These are phyloP conservation scores for Phoenix dactylifera DNA, from an alignment of 176 grass and related monocot species.

Conservation along the genomic window DNA sequence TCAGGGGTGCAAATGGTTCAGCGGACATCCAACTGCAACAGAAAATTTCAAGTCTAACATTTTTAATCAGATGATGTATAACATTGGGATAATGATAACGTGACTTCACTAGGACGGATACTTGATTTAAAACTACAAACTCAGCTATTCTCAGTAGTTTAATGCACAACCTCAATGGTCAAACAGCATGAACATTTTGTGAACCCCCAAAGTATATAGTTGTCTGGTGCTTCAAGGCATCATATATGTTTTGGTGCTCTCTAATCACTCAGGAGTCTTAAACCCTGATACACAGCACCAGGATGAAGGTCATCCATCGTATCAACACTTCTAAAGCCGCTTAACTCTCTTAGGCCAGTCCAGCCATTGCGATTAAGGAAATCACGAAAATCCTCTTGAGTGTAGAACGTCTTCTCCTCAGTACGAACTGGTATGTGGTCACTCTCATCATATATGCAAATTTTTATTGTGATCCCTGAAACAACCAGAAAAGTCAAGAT, in stretches of 20 bases:
- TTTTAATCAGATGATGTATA: too few species aligned
- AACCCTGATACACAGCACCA: slow-evolving; percentile 56
- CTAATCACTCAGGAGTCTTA: slow-evolving; percentile 43
- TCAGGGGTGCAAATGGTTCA: too few species aligned
- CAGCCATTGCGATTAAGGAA: slow-evolving; percentile 58
- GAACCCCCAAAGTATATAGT: too few species aligned
- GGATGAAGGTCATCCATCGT: slow-evolving; percentile 65
- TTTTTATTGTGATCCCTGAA: slow-evolving; percentile 66
- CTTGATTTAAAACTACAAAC: too few species aligned
- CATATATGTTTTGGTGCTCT: neutral
- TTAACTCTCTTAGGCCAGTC: slow-evolving; percentile 61
- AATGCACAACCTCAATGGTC: too few species aligned
- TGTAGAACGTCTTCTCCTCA: slow-evolving; percentile 79
- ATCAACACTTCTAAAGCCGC: slow-evolving; percentile 50
- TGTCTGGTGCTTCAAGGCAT: too few species aligned
- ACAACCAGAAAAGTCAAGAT: slow-evolving; percentile 1
- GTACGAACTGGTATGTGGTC: slow-evolving; percentile 46
- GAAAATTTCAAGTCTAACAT: too few species aligned
- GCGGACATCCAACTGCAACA: too few species aligned
- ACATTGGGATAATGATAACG: too few species aligned
- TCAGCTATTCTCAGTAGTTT: too few species aligned
- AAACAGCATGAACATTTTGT: too few species aligned
- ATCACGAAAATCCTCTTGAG: slow-evolving; percentile 70
- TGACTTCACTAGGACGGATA: too few species aligned
- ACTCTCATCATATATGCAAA: slow-evolving; percentile 61